These are phyloP conservation scores for Pelagophyceae sp. DNA, from an alignment of 352 stramenopile genomes.

Conservation along the genomic window DNA sequence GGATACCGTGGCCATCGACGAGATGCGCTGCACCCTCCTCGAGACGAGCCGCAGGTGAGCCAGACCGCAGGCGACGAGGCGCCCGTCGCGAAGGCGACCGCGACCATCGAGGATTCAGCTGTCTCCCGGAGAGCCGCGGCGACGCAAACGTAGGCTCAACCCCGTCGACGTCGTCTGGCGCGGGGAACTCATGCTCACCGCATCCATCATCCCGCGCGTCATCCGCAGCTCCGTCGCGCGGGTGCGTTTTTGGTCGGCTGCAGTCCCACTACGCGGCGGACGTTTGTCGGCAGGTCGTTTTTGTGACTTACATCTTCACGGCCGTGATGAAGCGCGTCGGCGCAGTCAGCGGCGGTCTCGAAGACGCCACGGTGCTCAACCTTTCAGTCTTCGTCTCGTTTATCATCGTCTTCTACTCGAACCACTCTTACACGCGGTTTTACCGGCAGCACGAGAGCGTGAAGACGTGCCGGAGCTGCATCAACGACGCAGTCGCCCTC, in stretches of 20 bases:
- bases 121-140: too few species aligned
- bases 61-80: too few species aligned
- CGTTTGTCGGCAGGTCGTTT: too few species aligned
- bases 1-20: conserved; percentile 3
- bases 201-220: background rate
- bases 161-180: background rate
- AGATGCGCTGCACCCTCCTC: background rate
- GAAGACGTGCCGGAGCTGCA: background rate
- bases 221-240: background rate
- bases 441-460: background rate
- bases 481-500: background rate
- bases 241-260: too few species aligned
- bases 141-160: too few species aligned
- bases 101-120: too few species aligned
- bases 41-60: background rate
- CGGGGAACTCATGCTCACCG: background rate
- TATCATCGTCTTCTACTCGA: conserved; percentile 14
- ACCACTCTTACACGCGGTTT: conserved; percentile 6
- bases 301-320: background rate
- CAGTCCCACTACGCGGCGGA: too few species aligned
- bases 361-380: background rate
- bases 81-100: too few species aligned
- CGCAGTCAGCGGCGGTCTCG: background rate
- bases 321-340: background rate
- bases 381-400: conserved; percentile 6